Evolutionary conservation across 371 early-diverging fungal species (phyloP).

Genomic region (Nosema muscidifuracis): DNA sequence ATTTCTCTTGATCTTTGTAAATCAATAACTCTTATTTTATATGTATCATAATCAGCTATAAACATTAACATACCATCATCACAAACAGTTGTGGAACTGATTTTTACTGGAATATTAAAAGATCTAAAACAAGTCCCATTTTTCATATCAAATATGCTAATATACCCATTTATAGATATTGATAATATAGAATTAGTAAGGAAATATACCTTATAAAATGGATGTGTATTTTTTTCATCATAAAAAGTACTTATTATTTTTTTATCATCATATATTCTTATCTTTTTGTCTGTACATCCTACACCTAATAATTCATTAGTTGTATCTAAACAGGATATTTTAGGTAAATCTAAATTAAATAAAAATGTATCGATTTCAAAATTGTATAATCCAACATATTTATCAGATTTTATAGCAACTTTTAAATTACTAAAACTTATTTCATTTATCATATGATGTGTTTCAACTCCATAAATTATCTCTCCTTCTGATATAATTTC

Average conservation of each 20-base stretch:
- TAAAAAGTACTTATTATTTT: conserved; percentile 20
- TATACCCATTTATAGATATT: conserved; percentile 30
- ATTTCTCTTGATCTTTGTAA: conserved; percentile 44
- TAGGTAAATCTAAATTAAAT: conserved; percentile 32
- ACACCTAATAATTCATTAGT: conserved; percentile 23
- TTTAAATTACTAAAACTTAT: neutral
- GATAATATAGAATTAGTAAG: conserved; percentile 24
- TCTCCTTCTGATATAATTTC: conserved; percentile 16
- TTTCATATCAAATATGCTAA: conserved; percentile 46
- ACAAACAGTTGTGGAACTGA: conserved; percentile 8
- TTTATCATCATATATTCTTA: conserved; percentile 35
- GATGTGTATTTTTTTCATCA: conserved; percentile 27
- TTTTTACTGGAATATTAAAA: conserved; percentile 27
- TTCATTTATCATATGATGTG: conserved; percentile 1
- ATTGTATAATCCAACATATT: conserved; percentile 31
- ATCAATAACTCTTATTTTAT: conserved; percentile 41
- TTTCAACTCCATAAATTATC: conserved; percentile 18
- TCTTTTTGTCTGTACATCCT: conserved; percentile 45
- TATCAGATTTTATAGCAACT: conserved; percentile 17
- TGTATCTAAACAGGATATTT: conserved; percentile 37
- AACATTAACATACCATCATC: conserved; percentile 47
- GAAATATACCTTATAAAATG: conserved; percentile 16
- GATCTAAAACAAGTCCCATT: conserved; percentile 45
- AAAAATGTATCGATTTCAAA: conserved; percentile 27
- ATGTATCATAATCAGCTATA: conserved; percentile 30